Base-by-base conservation (phyloP, 1,284 basidiomycete genomes). In the Cystobasidium sp. region DNA sequence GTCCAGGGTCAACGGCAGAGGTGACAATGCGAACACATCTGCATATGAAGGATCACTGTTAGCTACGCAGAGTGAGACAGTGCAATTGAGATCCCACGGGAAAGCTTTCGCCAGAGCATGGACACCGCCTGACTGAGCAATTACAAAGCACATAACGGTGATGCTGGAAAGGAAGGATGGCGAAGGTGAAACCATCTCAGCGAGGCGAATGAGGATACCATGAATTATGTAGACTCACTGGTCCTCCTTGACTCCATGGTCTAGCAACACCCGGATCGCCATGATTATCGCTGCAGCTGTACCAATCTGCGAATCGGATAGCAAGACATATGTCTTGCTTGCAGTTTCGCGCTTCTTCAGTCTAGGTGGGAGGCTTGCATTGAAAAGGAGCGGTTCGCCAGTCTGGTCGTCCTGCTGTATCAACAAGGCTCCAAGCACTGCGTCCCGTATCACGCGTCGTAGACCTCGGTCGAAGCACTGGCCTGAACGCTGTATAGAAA, bases 231-330 rank as follows among this genome's bases (percentile, higher is more conserved):
- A 6, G 10, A 65, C 62, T 20, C 47, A 71, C 74, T 90, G 89
- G 58, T 90, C 86, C 80, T 94, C 88, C 77, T 81, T 87, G 8
- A 98, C 90, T n/a, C 95, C 94, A 80, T 99, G 96, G 81, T 99
- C 96, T 37, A 98, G 86, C 18, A 98, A 85, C 5, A 97, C 88
- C n/a, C 96, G 90, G 73, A 99, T 91, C 0, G 94, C 92, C 96
- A 98, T 98, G 82, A 95, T 90, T 0, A 93, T 94, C 4, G 95
- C 89, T 0, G 96, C 95, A 2, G 91, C 96, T 0, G 95, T 98
- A 5, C 93, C 94, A 82, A 98, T 94, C 88, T 96, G 95, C 3
- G 92, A 91, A 81, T 98, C 96, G 43, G 97, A 85, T n/a, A 99
- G 83, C 81, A 97, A 90, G 0, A 96, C 94, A 85, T 89, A 93